A percentile compares a stretch with the other conserved stretches of the same genome.
phyloP scores from a whole-genome alignment of 2,329 filamentous ascomycete species.

The Setomelanomma holmii region DNA sequence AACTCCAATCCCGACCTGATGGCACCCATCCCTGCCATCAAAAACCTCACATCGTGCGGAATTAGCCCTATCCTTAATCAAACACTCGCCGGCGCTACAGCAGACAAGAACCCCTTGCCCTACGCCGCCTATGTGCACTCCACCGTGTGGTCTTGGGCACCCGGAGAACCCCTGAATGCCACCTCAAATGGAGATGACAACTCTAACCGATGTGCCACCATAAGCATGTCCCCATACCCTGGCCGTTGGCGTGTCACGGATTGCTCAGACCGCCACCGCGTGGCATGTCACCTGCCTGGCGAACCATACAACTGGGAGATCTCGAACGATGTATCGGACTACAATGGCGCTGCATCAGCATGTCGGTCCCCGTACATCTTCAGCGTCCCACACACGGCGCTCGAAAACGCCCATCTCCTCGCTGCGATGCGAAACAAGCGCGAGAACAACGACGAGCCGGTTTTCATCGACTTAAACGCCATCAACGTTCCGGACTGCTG shows the following conservation, averaged over 20 bases:
- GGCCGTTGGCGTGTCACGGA: conserved; percentile 67
- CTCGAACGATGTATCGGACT: conserved; percentile 52
- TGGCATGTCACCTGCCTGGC: conserved; percentile 62
- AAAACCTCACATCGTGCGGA: conserved; percentile 63
- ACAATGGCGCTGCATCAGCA: conserved; percentile 50
- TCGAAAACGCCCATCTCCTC: conserved; percentile 68
- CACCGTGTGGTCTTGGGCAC: conserved; percentile 67
- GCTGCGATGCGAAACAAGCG: conserved; percentile 29
- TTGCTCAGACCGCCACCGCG: conserved; percentile 60
- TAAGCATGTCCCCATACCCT: conserved; percentile 53
- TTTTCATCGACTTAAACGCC: conserved; percentile 69
- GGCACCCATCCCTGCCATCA: conserved; percentile 33
- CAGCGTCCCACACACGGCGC: conserved; percentile 64
- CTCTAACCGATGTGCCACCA: conserved; percentile 61
- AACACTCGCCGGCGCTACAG: conserved; percentile 61
- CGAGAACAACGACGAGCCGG: conserved; percentile 18
- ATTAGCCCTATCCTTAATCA: conserved; percentile 66
- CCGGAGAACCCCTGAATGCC: conserved; percentile 61
- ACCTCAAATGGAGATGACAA: conserved; percentile 38
- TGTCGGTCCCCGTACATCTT: conserved; percentile 63
- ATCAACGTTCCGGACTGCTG: conserved; percentile 65
- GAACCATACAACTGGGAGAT: conserved; percentile 67
- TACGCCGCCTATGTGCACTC: conserved; percentile 61
- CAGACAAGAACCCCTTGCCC: conserved; percentile 54
- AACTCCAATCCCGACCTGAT: conserved; percentile 31